phyloP scores from a whole-genome alignment of 2,329 filamentous ascomycete species.

The Xylaria sp. region DNA sequence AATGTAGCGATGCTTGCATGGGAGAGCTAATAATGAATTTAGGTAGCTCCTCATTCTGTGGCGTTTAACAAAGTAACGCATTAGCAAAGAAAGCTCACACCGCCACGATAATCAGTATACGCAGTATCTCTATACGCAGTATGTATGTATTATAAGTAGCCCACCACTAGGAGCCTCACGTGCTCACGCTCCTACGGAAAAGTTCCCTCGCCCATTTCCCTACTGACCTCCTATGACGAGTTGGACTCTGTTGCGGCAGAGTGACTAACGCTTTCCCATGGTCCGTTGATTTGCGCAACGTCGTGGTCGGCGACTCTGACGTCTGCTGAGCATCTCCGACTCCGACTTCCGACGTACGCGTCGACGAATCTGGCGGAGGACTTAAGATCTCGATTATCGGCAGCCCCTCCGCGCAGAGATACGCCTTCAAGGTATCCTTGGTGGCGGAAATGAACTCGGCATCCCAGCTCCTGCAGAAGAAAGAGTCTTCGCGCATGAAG shows the following conservation, averaged over 20 bases:
- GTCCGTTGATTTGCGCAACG: no score
- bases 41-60: no score
- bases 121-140: no score
- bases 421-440: background rate
- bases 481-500: background rate
- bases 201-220: constrained; percentile 1
- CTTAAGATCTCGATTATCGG: background rate
- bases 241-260: background rate
- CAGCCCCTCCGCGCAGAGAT: background rate
- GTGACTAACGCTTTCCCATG: background rate
- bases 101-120: no score
- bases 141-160: background rate
- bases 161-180: background rate
- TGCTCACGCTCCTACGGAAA: background rate
- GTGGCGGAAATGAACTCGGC: background rate
- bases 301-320: background rate
- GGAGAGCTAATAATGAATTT: no score
- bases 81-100: no score
- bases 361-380: background rate
- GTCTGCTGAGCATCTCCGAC: background rate
- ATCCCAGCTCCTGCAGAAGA: constrained; percentile 1
- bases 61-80: no score
- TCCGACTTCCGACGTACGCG: background rate
- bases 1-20: no score
- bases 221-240: background rate